Conservation (phyloP, 2,329 filamentous ascomycete genomes). For the Sporothrix luriei region DNA sequence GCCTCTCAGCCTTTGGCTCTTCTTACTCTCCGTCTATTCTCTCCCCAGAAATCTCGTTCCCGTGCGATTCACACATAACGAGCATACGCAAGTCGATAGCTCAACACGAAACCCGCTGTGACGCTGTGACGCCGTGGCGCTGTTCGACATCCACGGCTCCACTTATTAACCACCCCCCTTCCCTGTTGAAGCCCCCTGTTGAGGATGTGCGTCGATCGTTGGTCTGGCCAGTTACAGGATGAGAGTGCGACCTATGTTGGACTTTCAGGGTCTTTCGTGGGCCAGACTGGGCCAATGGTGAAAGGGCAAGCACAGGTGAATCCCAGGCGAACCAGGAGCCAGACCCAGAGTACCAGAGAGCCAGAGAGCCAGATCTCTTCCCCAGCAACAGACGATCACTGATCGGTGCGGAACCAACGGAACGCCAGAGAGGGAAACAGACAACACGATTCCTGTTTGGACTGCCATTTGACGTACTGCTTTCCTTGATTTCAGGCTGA, state of each 20-base stretch:
- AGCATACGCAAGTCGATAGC: slow-evolving; percentile 4
- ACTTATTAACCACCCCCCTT: slow-evolving; percentile 12
- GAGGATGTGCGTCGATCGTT: slow-evolving; percentile 14
- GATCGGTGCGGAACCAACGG: too few relatives aligned
- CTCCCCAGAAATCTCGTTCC: too few relatives aligned
- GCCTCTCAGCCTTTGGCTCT: neutral
- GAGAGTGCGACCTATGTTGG: too few relatives aligned
- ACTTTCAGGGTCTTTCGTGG: neutral
- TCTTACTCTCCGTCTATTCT: neutral
- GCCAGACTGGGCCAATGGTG: too few relatives aligned
- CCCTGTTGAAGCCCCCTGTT: neutral
- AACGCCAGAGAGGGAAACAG: neutral
- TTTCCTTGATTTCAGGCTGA: slow-evolving; percentile 12
- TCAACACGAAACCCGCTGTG: slow-evolving; percentile 4
- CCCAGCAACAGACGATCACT: too few relatives aligned
- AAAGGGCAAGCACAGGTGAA: too few relatives aligned
- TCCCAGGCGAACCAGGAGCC: too few relatives aligned
- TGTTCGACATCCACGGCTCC: neutral
- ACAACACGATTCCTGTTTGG: neutral
- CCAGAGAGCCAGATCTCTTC: too few relatives aligned
- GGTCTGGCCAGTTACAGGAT: neutral
- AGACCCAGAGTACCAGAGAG: too few relatives aligned
- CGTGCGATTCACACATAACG: too few relatives aligned
- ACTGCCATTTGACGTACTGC: too few relatives aligned
- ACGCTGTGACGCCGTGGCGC: neutral